Evolutionary conservation across 108 stramenopile genomes (phyloP).

Genomic region (Stephanodiscus minutulus): DNA sequence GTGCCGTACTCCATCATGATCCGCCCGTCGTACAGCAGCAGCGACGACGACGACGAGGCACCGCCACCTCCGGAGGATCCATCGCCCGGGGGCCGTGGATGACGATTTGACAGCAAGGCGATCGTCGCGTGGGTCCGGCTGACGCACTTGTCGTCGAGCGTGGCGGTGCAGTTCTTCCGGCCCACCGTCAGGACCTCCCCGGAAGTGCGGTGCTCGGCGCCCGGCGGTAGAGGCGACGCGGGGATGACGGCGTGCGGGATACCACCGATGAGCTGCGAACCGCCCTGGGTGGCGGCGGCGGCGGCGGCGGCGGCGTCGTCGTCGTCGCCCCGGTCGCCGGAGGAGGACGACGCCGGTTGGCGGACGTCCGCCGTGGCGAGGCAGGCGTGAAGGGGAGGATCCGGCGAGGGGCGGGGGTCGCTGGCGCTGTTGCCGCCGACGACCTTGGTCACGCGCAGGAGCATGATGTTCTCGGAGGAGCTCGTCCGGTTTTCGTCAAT

Average conservation of each 20-base stretch:
- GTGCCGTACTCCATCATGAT: conserved; percentile 35
- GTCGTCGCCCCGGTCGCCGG: not conserved
- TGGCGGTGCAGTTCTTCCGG: conserved; percentile 28
- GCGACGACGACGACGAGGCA: not conserved
- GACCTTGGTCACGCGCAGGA: conserved; percentile 43
- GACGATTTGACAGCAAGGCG: conserved; percentile 27
- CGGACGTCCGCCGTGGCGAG: conserved; percentile 30
- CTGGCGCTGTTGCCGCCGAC: conserved; percentile 19
- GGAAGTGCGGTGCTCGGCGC: not conserved
- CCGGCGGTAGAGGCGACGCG: not conserved
- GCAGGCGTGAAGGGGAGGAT: conserved; percentile 41
- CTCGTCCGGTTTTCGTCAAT: too few species aligned
- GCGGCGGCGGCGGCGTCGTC: not conserved
- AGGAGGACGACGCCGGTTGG: not conserved
- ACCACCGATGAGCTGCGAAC: conserved; percentile 3
- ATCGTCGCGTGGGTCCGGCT: conserved; percentile 44
- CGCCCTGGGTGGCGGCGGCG: not conserved
- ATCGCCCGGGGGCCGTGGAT: too few species aligned
- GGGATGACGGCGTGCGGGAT: not conserved
- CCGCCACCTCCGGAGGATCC: not conserved
- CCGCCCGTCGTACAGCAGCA: not conserved
- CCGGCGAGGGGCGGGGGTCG: conserved; percentile 26
- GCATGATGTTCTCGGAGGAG: conserved; percentile 26
- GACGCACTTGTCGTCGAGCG: conserved; percentile 51
- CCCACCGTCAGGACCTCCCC: conserved; percentile 46